A percentile compares a stretch with the other conserved stretches of the same genome.
Conservation (phyloP, 345 rosid species). For the Lagerstroemia speciosa region DNA sequence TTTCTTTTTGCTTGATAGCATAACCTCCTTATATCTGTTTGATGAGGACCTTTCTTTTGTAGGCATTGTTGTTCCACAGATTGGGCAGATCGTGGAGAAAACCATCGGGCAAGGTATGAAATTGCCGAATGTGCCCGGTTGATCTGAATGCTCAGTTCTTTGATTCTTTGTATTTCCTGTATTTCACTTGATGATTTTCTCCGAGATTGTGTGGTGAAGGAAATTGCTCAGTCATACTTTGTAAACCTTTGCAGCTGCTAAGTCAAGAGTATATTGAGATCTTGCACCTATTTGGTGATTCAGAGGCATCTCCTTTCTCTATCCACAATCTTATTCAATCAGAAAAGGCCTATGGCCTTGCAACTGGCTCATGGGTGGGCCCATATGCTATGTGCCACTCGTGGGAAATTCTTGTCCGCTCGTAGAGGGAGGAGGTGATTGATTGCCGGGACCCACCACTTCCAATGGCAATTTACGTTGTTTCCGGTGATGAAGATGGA, state of each 20-base stretch:
- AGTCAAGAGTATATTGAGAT: slow-evolving; percentile 59
- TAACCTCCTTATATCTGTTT: background rate
- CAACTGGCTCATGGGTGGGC: slow-evolving; percentile 98
- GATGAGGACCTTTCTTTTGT: slow-evolving; percentile 10
- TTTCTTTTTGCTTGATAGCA: background rate
- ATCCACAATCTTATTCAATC: slow-evolving; percentile 77
- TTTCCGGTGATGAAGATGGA: slow-evolving; percentile 93
- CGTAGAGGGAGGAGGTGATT: slow-evolving; percentile 37
- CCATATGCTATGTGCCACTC: slow-evolving; percentile 92
- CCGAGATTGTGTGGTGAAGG: background rate
- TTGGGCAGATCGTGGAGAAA: slow-evolving; percentile 92
- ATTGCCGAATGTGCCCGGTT: background rate
- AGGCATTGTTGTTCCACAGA: slow-evolving; percentile 81
- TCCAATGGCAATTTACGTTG: slow-evolving; percentile 83
- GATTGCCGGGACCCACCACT: slow-evolving; percentile 26
- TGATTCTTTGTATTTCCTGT: background rate
- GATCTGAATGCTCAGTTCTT: background rate
- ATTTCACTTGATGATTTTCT: background rate
- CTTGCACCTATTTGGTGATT: slow-evolving; percentile 77
- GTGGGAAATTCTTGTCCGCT: slow-evolving; percentile 63
- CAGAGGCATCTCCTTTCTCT: slow-evolving; percentile 58
- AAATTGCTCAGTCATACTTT: slow-evolving; percentile 8
- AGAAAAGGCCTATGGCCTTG: slow-evolving; percentile 76
- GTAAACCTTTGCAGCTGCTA: slow-evolving; percentile 40
- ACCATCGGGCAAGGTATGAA: slow-evolving; percentile 38